Evolutionary conservation across 192 early-diverging fungal species (phyloP), one percentile per base, ranked within the genome.

Genomic region (Rhizophagus prolifer): DNA sequence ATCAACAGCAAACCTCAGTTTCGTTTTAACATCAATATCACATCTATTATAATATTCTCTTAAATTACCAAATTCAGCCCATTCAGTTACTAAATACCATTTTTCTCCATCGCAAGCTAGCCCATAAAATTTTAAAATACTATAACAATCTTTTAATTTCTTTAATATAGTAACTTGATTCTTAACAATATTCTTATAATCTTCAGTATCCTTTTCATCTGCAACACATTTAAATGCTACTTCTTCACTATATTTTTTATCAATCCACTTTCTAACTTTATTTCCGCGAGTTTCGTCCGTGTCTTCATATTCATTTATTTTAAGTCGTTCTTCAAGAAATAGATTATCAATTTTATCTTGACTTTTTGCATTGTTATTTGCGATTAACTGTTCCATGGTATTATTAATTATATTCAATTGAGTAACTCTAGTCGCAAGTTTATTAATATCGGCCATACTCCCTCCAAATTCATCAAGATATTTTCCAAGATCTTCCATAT

Each of bases 1-100:
- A 36, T 84, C 83, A 13, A 75, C 64, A 9, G 83, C 83, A 44
- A 84, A 63, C 30, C 65, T 59, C 58, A 84, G 41, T 46, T 84
- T 84, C 28, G 70, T 77, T 8, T 41, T 31, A 23, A 60, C 21
- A 31, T 28, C 21, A 28, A 59, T 0, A 4, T 25, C 30, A 65
- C 75, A 82, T 38, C 80, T 79, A 12, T 62, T 64, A 60, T 82
- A 81, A 76, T 82, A 84, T 75, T 75, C 44, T 31, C 25, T 41
- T 65, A 75, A 61, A 65, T 46, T 75, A 7, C 74, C 74, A 47
- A 50, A 34, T 28, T 75, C 62, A 5, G 62, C 74, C 74, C 74
- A 75, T 65, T 75, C 74, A 1, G 26, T 75, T 16, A 75, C 41
- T 16, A 75, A 25, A 65, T 61, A 66, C 14, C 64, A 23, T 9